Conservation (phyloP, 2,329 filamentous ascomycete species). For the Penicillium thymicola region DNA sequence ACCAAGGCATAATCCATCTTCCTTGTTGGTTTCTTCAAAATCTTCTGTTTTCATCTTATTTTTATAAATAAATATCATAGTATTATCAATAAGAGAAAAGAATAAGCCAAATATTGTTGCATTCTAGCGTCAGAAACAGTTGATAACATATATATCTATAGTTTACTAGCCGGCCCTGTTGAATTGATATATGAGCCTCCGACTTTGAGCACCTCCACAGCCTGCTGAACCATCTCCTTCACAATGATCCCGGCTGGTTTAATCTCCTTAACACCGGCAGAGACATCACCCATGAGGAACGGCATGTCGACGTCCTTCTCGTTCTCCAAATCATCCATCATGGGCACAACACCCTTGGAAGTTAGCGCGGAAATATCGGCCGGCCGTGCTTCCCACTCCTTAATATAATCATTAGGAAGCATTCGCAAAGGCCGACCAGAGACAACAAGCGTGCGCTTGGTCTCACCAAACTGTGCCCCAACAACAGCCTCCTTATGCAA, state of each 20-base stretch:
- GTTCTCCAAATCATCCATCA: slow-evolving; percentile 78
- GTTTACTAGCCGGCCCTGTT: slow-evolving; percentile 38
- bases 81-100: slow-evolving; percentile 12
- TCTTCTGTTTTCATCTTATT: background rate
- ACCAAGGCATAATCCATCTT: background rate
- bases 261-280: slow-evolving; percentile 70
- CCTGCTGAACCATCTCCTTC: slow-evolving; percentile 82
- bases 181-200: slow-evolving; percentile 58
- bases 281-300: slow-evolving; percentile 92
- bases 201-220: slow-evolving; percentile 63
- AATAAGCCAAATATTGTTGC: slow-evolving; percentile 7
- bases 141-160: slow-evolving; percentile 32
- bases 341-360: slow-evolving; percentile 71
- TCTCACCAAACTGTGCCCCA: slow-evolving; percentile 73
- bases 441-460: slow-evolving; percentile 76
- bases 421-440: slow-evolving; percentile 78
- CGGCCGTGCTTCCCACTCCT: slow-evolving; percentile 73
- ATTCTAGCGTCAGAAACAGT: background rate
- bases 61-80: slow-evolving; percentile 3
- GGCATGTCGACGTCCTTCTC: slow-evolving; percentile 80
- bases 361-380: slow-evolving; percentile 73
- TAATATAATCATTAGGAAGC: slow-evolving; percentile 78
- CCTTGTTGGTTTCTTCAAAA: background rate
- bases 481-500: slow-evolving; percentile 84
- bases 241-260: slow-evolving; percentile 82